These are phyloP conservation scores for Schizothecium vesticola DNA, from an alignment of 495 filamentous ascomycete species.

Conservation along the genomic window DNA sequence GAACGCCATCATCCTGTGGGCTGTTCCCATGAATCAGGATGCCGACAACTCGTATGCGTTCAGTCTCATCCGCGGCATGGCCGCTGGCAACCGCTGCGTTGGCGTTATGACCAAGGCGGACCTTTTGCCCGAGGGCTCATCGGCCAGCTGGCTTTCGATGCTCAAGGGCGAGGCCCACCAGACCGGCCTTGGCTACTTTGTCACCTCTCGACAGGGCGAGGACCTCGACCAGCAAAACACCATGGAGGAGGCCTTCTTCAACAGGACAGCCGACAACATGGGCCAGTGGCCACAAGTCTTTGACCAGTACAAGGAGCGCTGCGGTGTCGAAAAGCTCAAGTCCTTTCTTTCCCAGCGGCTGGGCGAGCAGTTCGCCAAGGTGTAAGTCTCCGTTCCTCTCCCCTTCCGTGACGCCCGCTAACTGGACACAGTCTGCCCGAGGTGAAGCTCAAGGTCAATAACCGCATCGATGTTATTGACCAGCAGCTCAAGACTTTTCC, in stretches of 20 bases:
- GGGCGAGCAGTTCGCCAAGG: slow-evolving; percentile 50
- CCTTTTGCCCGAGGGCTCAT: slow-evolving; percentile 40
- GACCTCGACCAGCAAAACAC: slow-evolving; percentile 49
- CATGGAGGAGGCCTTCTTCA: slow-evolving; percentile 59
- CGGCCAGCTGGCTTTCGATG: slow-evolving; percentile 51
- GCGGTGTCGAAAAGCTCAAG: slow-evolving; percentile 55
- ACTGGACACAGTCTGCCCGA: slow-evolving; percentile 45
- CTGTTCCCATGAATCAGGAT: slow-evolving; percentile 69
- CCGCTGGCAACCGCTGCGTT: slow-evolving; percentile 59
- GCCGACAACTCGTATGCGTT: slow-evolving; percentile 66
- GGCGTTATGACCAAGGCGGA: slow-evolving; percentile 83
- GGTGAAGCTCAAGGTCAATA: slow-evolving; percentile 53
- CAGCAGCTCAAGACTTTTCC: slow-evolving; percentile 47
- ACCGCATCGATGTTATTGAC: slow-evolving; percentile 43
- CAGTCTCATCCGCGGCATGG: slow-evolving; percentile 50
- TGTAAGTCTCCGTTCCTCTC: slow-evolving; percentile 26
- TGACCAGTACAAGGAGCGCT: slow-evolving; percentile 42
- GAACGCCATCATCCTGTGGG: slow-evolving; percentile 67
- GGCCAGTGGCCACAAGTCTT: slow-evolving; percentile 46
- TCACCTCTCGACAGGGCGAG: slow-evolving; percentile 46
- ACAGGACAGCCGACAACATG: slow-evolving; percentile 19
- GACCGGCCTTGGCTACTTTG: slow-evolving; percentile 61
- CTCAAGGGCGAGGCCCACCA: slow-evolving; percentile 49
- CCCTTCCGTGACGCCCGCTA: not conserved
- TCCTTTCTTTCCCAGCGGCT: slow-evolving; percentile 49